Conservation (phyloP, 306 rosid genomes). For the Prunus dulcis region DNA sequence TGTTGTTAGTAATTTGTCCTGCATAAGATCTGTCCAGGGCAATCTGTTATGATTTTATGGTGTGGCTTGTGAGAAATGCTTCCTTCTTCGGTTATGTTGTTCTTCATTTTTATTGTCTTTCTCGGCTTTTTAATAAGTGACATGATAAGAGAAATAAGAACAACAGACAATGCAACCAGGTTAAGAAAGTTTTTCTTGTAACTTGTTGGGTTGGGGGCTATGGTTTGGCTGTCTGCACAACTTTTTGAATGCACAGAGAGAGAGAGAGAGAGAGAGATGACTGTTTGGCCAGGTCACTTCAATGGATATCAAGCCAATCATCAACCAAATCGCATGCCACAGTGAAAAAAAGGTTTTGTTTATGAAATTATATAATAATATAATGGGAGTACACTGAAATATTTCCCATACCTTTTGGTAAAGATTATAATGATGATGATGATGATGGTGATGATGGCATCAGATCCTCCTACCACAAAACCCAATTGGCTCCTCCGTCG, state of each 20-base stretch:
- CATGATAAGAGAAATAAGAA: too few species aligned
- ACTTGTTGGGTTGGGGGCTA: too few species aligned
- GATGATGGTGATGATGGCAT: slow-evolving; percentile 1
- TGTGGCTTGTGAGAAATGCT: too few species aligned
- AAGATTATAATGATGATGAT: slow-evolving; percentile 10
- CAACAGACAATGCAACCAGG: rapidly evolving
- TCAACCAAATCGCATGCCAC: slow-evolving; percentile 40
- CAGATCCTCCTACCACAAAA: not conserved
- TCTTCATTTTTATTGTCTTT: too few species aligned
- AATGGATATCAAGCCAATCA: slow-evolving; percentile 21
- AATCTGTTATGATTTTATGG: not conserved
- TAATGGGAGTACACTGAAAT: slow-evolving; percentile 4
- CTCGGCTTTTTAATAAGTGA: too few species aligned
- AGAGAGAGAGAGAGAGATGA: not conserved
- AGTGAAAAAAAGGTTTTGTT: slow-evolving; percentile 19
- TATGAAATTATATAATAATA: slow-evolving; percentile 21
- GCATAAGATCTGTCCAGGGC: not conserved
- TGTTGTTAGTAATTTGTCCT: not conserved
- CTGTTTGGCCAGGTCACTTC: not conserved
- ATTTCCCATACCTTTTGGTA: not conserved
- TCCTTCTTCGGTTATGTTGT: too few species aligned
- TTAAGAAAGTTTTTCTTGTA: too few species aligned
- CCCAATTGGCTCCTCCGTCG: not conserved
- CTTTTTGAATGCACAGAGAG: not conserved
- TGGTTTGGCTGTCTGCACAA: not conserved